Evolutionary conservation across 148 eudicot species (phyloP).

Genomic region (Mesembryanthemum crystallinum): DNA sequence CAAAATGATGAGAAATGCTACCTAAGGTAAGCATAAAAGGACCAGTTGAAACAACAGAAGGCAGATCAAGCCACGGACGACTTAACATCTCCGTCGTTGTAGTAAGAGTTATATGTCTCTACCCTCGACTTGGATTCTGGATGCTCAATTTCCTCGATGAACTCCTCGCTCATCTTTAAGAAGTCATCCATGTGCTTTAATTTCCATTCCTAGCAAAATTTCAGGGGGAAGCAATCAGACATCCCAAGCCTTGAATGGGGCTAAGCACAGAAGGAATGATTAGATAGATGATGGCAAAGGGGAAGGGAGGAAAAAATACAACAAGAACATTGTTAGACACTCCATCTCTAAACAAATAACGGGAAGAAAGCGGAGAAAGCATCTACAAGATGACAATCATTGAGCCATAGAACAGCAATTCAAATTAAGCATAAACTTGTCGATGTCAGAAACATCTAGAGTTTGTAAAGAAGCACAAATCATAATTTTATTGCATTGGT

Average conservation of each 20-base stretch:
- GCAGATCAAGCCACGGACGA: slow-evolving; percentile 22
- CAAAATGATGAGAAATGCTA: not conserved
- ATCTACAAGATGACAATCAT: not conserved
- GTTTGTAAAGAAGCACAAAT: no score
- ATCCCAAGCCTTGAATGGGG: not conserved
- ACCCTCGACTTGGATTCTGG: slow-evolving; percentile 58
- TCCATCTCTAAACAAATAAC: not conserved
- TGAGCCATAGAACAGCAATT: not conserved
- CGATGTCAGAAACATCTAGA: not conserved
- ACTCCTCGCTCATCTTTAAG: slow-evolving; percentile 61
- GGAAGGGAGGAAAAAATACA: not conserved
- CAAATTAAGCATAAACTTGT: not conserved
- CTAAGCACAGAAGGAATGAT: not conserved
- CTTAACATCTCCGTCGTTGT: slow-evolving; percentile 28
- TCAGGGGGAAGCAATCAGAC: not conserved
- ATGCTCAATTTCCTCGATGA: slow-evolving; percentile 51
- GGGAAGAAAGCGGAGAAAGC: not conserved
- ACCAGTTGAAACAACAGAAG: not conserved
- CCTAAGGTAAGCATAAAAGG: not conserved
- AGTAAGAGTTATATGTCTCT: slow-evolving; percentile 54
- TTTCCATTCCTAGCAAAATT: slow-evolving; percentile 59
- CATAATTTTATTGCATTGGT: not conserved
- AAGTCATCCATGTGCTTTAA: slow-evolving; percentile 52
- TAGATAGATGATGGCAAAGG: not conserved
- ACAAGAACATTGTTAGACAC: not conserved